A percentile compares a stretch with the other conserved stretches of the same genome.
These are phyloP conservation scores for Bipolaris sorokiniana DNA, from an alignment of 2,329 filamentous ascomycete species.

Conservation along the genomic window DNA sequence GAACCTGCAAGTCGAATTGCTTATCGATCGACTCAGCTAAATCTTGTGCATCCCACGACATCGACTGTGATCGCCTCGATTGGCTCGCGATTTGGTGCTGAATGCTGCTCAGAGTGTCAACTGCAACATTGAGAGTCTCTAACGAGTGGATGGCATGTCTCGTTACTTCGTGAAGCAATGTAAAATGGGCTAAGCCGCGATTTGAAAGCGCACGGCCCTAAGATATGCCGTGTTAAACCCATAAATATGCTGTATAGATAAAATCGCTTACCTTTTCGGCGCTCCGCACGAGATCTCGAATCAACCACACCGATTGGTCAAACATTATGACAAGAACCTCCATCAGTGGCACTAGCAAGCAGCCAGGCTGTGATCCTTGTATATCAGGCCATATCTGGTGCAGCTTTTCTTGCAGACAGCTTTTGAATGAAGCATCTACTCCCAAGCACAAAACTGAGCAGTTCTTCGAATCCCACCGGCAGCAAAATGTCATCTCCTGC, in stretches of 20 bases:
- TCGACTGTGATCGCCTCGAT: not conserved
- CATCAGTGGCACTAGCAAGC: slow-evolving; percentile 20
- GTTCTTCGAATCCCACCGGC: slow-evolving; percentile 8
- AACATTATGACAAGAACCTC: slow-evolving; percentile 20
- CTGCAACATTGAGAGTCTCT: slow-evolving; percentile 19
- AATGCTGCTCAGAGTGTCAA: slow-evolving; percentile 15
- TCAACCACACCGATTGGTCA: slow-evolving; percentile 22
- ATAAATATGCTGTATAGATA: too few species aligned
- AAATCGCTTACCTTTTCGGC: slow-evolving; percentile 25
- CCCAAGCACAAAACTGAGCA: slow-evolving; percentile 20
- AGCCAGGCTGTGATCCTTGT: slow-evolving; percentile 13
- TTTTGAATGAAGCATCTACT: slow-evolving; percentile 6
- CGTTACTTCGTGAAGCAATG: slow-evolving; percentile 19
- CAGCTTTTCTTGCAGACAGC: slow-evolving; percentile 7
- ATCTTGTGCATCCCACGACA: not conserved
- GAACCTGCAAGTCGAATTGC: slow-evolving; percentile 15
- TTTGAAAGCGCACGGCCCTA: slow-evolving; percentile 9
- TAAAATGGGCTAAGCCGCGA: slow-evolving; percentile 10
- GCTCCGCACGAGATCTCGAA: slow-evolving; percentile 21
- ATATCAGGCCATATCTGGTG: slow-evolving; percentile 2
- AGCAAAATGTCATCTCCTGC: slow-evolving; percentile 29
- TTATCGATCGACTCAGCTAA: not conserved
- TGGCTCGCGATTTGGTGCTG: slow-evolving; percentile 5
- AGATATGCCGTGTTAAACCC: not conserved
- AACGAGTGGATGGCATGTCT: slow-evolving; percentile 25